Percentiles rank a stretch among this genome's conserved stretches.
Evolutionary conservation across 331 rosid species (phyloP).

Genomic region (Spiraea crenata): DNA sequence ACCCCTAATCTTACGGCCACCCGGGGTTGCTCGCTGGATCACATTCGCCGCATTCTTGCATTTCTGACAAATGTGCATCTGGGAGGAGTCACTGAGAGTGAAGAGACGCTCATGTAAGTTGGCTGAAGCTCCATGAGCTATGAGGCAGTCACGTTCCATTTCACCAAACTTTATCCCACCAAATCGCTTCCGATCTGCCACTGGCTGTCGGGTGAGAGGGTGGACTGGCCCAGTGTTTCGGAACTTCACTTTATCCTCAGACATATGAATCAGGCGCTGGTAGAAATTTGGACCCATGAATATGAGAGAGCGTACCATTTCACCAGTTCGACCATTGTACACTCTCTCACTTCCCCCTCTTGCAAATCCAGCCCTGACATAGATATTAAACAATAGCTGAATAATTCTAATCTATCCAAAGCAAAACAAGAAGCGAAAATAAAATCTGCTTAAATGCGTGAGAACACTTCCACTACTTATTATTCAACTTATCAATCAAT

Average conservation of each 20-base stretch:
- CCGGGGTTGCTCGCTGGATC: conserved; percentile 59
- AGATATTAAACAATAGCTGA: conserved; percentile 19
- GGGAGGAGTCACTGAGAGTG: conserved; percentile 87
- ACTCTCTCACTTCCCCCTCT: conserved; percentile 95
- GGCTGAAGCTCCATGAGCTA: conserved; percentile 96
- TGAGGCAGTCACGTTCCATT: conserved; percentile 98
- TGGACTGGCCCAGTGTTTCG: conserved; percentile 97
- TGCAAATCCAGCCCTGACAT: conserved; percentile 77
- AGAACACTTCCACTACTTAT: neutral
- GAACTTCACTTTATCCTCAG: conserved; percentile 92
- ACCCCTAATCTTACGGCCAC: conserved; percentile 84
- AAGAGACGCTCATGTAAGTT: conserved; percentile 89
- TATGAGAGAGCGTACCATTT: conserved; percentile 74
- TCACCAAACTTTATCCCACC: conserved; percentile 98
- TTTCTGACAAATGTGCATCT: conserved; percentile 68
- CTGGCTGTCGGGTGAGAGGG: conserved; percentile 93
- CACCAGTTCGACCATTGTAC: conserved; percentile 85
- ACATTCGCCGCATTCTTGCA: conserved; percentile 76
- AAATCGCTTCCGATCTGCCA: conserved; percentile 88
- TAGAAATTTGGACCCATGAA: conserved; percentile 99
- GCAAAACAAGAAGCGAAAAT: neutral
- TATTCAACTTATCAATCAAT: neutral
- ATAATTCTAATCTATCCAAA: conserved; percentile 14
- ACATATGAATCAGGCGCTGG: conserved; percentile 92
- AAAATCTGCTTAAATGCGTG: neutral